Conservation (phyloP, 176 grass and related monocot genomes). For the bread wheat (Triticum aestivum) region IWGSC_CS_RefSeq_v2.1 NC_057808.1:258741065-258741564, state of each 20-base stretch:
- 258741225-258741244: neutral
- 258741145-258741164: neutral
- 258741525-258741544: neutral
- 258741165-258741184: neutral
- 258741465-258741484: neutral
- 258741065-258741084: neutral
- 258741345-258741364: neutral
- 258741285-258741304: neutral
- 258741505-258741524: neutral
- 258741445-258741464: neutral
- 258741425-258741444: neutral
- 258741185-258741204: neutral
- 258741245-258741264: neutral
- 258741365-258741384: no score
- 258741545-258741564: no score
- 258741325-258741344: neutral
- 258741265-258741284: neutral
- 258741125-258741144: neutral
- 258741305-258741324: neutral
- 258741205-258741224: neutral
- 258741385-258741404: no score
- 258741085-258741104: neutral
- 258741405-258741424: neutral
- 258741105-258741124: neutral
- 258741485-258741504: neutral